Evolutionary conservation across 2,329 filamentous ascomycete species (phyloP), one percentile per base, ranked within the genome.

Genomic region (Alternaria triticina): DNA sequence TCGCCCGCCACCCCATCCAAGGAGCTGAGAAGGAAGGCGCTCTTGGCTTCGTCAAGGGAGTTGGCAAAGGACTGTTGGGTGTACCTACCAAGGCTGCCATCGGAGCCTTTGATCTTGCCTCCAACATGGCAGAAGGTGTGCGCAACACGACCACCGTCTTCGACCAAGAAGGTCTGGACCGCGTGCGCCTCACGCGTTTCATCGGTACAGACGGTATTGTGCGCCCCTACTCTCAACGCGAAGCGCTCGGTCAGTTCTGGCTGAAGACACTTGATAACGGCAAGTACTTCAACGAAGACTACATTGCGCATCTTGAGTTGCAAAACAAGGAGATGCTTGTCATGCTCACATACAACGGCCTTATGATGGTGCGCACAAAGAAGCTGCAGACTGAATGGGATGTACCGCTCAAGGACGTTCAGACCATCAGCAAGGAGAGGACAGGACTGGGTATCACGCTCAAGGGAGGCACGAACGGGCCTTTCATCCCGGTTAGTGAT

Each of bases 131-230:
- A 25, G 96, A 99, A 82, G 96, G 96, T 56, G 97, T 99, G 59
- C 94, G 96, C 75, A 99, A 99, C 82, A 99, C 96, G 0, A 99
- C 96, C 1, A 99, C 96, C 0, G 96, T 99, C 20, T 99, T 99
- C 79, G 96, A 99, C 75, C 92, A 92, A 25, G 91, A 95, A 63
- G 96, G 96, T 56, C 89, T 99, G 7, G 96, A 99, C 73, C 93
- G 96, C 52, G 94, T 97, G 23, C 92, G 96, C n/a, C 87, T 97
- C 55, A 92, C 94, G 6, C 91, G 96, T 17, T 97, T 97, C 82
- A 93, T 99, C 64, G 92, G 93, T 15, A 88, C 90, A 45, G 95
- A 99, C 78, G 96, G 96, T 44, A 92, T 99, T 64, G 94, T 99
- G 33, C 91, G 95, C 4, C 94, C 96, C 0, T 99, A 97, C 84